These are phyloP conservation scores for Encephalitozoon cuniculi DNA, from an alignment of 371 early-diverging fungal genomes.

Conservation along the genomic window DNA sequence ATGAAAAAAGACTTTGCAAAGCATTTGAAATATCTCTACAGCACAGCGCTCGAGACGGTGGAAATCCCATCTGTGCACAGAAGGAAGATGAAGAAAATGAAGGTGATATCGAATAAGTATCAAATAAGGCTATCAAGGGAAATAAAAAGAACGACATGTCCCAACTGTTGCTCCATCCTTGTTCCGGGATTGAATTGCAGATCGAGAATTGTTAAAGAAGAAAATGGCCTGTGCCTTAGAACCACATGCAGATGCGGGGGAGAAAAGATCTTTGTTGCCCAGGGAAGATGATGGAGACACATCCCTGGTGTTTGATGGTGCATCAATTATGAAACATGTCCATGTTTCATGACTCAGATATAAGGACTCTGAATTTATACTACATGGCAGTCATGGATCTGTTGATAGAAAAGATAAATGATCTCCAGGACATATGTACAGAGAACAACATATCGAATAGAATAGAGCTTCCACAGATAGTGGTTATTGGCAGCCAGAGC, in stretches of 20 bases:
- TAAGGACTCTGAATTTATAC: neutral
- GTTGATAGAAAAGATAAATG: constrained; percentile 63
- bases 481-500: constrained; percentile 69
- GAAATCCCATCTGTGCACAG: neutral
- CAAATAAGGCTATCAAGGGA: neutral
- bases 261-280: neutral
- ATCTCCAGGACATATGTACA: constrained; percentile 86
- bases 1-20: neutral
- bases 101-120: neutral
- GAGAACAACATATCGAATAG: constrained; percentile 67
- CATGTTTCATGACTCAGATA: neutral
- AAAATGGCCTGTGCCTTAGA: neutral
- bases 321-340: neutral
- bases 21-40: neutral
- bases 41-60: neutral
- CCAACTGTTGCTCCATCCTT: neutral
- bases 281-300: neutral
- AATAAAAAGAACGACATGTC: neutral
- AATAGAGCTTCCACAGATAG: constrained; percentile 85
- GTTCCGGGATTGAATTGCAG: neutral
- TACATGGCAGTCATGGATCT: constrained; percentile 14
- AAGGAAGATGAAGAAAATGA: neutral
- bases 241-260: neutral
- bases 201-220: neutral
- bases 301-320: neutral